A percentile compares a stretch with the other conserved stretches of the same genome.
phyloP scores from a whole-genome alignment of 1,284 basidiomycete genomes.

The Pterulicium gracile region DNA sequence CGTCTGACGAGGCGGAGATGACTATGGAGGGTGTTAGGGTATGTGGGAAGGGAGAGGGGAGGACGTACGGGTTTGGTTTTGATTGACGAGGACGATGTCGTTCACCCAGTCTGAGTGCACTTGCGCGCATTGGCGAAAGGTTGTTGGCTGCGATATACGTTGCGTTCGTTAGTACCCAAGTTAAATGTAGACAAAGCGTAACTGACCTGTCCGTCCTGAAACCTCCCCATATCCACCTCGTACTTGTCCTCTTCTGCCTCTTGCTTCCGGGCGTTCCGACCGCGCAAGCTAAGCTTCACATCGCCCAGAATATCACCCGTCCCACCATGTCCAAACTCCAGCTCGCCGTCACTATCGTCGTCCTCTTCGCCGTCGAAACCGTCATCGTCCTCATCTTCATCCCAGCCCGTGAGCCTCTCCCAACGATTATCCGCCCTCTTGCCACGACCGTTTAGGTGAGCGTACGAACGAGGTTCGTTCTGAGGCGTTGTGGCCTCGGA shows the following conservation, averaged over 20 bases:
- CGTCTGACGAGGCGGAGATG: conserved; percentile 92
- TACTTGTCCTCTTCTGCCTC: conserved; percentile 16
- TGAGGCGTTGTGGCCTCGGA: too few species aligned
- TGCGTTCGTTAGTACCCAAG: neutral
- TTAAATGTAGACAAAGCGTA: neutral
- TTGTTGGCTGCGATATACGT: conserved; percentile 30
- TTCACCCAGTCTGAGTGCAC: conserved; percentile 95
- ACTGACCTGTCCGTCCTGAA: neutral
- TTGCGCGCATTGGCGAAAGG: conserved; percentile 78
- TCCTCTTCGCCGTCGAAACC: conserved; percentile 21
- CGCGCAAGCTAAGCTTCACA: conserved; percentile 28
- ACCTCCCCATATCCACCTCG: neutral
- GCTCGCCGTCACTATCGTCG: conserved; percentile 26
- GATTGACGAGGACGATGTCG: conserved; percentile 86
- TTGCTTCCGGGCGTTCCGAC: conserved; percentile 17
- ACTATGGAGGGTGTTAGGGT: conserved; percentile 32
- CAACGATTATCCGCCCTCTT: conserved; percentile 36
- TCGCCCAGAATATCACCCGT: conserved; percentile 73
- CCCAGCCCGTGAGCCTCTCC: conserved; percentile 77
- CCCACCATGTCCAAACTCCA: conserved; percentile 29
- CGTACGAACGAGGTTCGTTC: conserved; percentile 3
- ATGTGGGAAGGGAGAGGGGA: neutral
- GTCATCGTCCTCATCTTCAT: conserved; percentile 56
- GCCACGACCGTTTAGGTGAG: neutral
- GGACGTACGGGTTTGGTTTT: conserved; percentile 74